Evolutionary conservation across 2,329 filamentous ascomycete species (phyloP), one percentile per base, ranked within the genome.

Genomic region (Diplodia corticola): DNA sequence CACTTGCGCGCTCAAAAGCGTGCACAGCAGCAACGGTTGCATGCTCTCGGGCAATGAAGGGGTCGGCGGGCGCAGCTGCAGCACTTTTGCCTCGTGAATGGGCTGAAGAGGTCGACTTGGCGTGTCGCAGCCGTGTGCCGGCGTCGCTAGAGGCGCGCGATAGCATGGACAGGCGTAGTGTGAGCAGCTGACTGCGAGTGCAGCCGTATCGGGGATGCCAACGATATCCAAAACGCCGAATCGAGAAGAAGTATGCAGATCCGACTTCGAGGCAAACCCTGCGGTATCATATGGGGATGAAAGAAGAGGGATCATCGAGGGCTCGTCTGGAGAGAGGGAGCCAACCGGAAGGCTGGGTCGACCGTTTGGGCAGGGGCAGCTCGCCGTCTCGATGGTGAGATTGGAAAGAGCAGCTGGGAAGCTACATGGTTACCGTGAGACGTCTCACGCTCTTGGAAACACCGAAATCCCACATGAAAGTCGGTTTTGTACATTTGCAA

Each of bases 1-100:
- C 71, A 46, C 75, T 74, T 9, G 76, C 75, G 60, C 76, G 70
- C 64, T 70, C 70, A 51, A 73, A 79, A 26, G 78, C 78, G 44
- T 73, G 69, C 1, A 74, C 73, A 20, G 78, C 78, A 60, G 78
- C 78, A n/a, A 73, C 75, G 33, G 77, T 28, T 28, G 78, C 78
- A 68, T 79, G 76, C 40, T 76, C 71, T 60, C 74, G 73, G 30
- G 73, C 71, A 6, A 73, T 65, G 22, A 73, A 71, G 1, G 72
- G 72, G 63, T 78, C 72, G 13, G 73, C 50, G 3, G 68, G 67
- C 33, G 75, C 73, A 10, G 68, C 67, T 20, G n/a, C 46, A 13
- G 46, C n/a, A 33, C 15, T 28, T 13, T 28, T 65, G 15, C 26
- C 30, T 49, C 68, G 71, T 50, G 73, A 73, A 50, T 73, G 74